These are phyloP conservation scores for Sordariomycetes sp. DNA, from an alignment of 2,329 filamentous ascomycete species.

Conservation along the genomic window DNA sequence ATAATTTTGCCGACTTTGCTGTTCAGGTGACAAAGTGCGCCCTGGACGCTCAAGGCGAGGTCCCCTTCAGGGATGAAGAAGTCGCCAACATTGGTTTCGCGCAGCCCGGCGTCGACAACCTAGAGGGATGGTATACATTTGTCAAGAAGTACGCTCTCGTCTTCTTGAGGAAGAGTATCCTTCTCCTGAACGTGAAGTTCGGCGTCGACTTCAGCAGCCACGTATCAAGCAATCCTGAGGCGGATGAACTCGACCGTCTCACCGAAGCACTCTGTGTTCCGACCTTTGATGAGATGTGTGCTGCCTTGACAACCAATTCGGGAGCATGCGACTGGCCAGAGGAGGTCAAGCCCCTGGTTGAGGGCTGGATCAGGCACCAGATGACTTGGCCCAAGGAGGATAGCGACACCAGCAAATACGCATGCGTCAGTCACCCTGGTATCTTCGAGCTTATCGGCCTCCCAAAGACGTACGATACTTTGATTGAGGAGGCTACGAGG, in stretches of 20 bases:
- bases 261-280: constrained; percentile 68
- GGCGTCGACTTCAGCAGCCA: constrained; percentile 79
- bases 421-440: constrained; percentile 62
- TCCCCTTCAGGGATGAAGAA: not conserved
- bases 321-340: constrained; percentile 39
- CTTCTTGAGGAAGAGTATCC: constrained; percentile 76
- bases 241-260: constrained; percentile 74
- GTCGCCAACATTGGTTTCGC: constrained; percentile 38
- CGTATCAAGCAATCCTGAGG: constrained; percentile 51
- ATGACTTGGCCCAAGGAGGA: constrained; percentile 26
- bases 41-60: constrained; percentile 18
- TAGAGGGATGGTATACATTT: constrained; percentile 48
- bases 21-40: constrained; percentile 34
- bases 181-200: constrained; percentile 80
- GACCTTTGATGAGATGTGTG: constrained; percentile 69
- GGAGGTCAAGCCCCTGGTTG: constrained; percentile 33
- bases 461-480: constrained; percentile 81
- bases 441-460: constrained; percentile 93
- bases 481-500: constrained; percentile 86
- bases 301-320: constrained; percentile 39
- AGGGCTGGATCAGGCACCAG: constrained; percentile 68
- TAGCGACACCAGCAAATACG: constrained; percentile 20
- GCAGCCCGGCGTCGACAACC: constrained; percentile 42
- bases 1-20: constrained; percentile 48
- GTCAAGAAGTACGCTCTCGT: constrained; percentile 78